phyloP scores from a whole-genome alignment of 192 early-diverging fungal genomes.

The Lunasporangiospora selenospora region DNA sequence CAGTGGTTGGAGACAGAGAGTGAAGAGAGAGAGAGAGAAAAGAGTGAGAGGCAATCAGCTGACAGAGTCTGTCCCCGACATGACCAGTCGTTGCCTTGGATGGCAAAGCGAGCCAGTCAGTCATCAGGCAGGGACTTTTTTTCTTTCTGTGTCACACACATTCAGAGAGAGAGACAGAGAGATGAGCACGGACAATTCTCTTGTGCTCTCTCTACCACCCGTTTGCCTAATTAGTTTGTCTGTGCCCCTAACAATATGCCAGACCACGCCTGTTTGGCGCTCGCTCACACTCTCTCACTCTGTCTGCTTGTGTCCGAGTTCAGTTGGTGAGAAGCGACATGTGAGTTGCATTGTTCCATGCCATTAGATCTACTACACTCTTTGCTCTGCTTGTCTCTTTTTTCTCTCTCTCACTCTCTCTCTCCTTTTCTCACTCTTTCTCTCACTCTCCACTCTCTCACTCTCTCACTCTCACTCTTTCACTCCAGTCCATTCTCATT shows the following conservation, averaged over 20 bases:
- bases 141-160: background rate
- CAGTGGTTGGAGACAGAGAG: background rate
- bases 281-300: background rate
- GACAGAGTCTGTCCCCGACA: background rate
- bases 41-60: background rate
- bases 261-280: background rate
- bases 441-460: background rate
- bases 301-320: background rate
- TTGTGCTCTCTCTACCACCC: background rate
- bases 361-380: background rate
- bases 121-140: background rate
- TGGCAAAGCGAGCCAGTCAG: background rate
- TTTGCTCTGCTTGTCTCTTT: background rate
- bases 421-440: background rate
- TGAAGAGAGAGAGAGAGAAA: background rate
- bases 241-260: too few species aligned
- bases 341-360: too few species aligned
- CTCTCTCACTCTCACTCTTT: background rate
- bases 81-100: too few species aligned
- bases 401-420: background rate
- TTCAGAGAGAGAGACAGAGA: background rate
- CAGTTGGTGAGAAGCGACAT: background rate
- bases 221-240: background rate
- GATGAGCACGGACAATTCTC: background rate
- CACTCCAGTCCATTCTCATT: background rate